Evolutionary conservation across 352 stramenopile species (phyloP), one percentile per base, ranked within the genome.

Genomic region (Aphanomyces astaci): DNA sequence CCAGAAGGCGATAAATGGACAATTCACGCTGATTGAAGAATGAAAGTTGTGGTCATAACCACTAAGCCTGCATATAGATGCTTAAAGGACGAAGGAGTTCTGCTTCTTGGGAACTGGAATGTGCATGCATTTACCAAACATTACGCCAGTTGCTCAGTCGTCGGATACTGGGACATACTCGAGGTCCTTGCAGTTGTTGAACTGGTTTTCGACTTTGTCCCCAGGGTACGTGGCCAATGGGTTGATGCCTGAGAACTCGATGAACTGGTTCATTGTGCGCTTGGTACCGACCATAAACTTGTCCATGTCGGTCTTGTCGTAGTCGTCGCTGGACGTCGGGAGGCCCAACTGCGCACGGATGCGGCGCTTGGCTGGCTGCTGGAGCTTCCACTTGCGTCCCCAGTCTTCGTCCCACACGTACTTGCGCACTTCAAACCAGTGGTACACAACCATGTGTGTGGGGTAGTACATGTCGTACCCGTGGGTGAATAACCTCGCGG

Each of bases 191-290:
- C 85, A 94, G 69, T 90, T 90, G 32, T 84, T 78, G 70, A 93
- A 93, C 72, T 93, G 85, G 24, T 75, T 75, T 10, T 70, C 73
- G 49, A 83, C 75, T 51, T 86, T 75, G 56, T 73, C 76, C 3
- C 74, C 64, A 9, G 83, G 43, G 55, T 82, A 90, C 68, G 80
- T 76, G 22, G 82, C 84, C 48, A 80, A 64, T 22, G 83, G 85
- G 36, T 93, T 79, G 51, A 93, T 91, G 13, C 81, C 76, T 0
- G 81, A 90, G 24, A 93, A 93, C 53, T 88, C 76, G 24, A 79
- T 80, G 80, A 84, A 93, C 73, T 91, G 83, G 66, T 78, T 74
- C 24, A 90, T 83, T 22, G 83, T 89, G 30, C 85, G 76, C 78
- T 90, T 91, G 19, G 67, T 91, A 57, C 85, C 85, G 7, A 93